phyloP scores from a whole-genome alignment of 2,329 filamentous ascomycete species.

The Harringtonia aguacate region DNA sequence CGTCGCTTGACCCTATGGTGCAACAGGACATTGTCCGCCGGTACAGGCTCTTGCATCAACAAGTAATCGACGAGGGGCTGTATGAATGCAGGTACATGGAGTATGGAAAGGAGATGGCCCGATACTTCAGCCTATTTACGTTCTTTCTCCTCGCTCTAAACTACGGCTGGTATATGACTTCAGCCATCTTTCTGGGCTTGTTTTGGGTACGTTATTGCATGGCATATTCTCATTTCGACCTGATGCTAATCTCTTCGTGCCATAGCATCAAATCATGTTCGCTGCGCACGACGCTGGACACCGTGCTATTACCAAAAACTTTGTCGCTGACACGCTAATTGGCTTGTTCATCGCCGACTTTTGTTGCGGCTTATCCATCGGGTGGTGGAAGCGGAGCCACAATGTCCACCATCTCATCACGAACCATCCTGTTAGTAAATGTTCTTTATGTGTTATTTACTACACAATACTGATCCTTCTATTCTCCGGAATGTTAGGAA shows the following conservation, averaged over 20 bases:
- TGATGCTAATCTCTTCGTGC: constrained; percentile 38
- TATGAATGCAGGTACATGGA: constrained; percentile 48
- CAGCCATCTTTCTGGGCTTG: constrained; percentile 46
- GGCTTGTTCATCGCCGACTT: constrained; percentile 54
- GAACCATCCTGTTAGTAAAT: constrained; percentile 41
- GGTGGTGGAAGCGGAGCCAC: constrained; percentile 61
- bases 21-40: constrained; percentile 44
- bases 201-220: constrained; percentile 39
- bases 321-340: constrained; percentile 46
- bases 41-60: constrained; percentile 45
- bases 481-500: constrained; percentile 21
- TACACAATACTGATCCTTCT: not conserved
- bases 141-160: constrained; percentile 34
- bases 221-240: constrained; percentile 20
- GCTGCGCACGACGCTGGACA: constrained; percentile 56
- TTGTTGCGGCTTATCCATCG: constrained; percentile 54
- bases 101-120: constrained; percentile 47
- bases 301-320: constrained; percentile 49
- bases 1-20: constrained; percentile 40
- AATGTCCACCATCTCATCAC: constrained; percentile 59
- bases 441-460: too few species aligned
- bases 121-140: constrained; percentile 40
- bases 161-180: constrained; percentile 44
- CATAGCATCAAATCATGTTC: constrained; percentile 59
- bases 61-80: constrained; percentile 41